Evolutionary conservation across 2,329 filamentous ascomycete species (phyloP).

Genomic region (Exophiala bonariae): DNA sequence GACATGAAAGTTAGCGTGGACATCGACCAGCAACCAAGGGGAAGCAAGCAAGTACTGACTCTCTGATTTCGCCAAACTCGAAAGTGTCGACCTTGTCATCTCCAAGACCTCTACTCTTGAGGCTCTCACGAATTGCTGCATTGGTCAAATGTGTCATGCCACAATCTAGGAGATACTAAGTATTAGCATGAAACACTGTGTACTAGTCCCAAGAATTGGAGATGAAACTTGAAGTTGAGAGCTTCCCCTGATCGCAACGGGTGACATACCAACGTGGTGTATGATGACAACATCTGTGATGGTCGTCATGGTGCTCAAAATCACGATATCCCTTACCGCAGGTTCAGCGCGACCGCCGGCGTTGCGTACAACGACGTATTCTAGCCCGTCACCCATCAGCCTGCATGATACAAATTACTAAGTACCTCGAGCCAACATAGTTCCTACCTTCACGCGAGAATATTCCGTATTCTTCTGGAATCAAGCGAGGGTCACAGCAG

Average conservation of each 20-base stretch:
- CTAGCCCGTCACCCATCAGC: neutral
- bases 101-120: slow-evolving; percentile 1
- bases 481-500: neutral
- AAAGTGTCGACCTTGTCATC: neutral
- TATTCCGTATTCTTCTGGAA: neutral
- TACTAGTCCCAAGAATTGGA: no score
- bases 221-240: no score
- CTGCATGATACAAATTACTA: no score
- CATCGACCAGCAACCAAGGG: neutral
- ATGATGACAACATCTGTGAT: neutral
- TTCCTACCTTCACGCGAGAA: neutral
- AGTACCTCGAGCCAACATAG: no score
- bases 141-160: slow-evolving; percentile 1
- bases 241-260: no score
- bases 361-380: slow-evolving; percentile 1
- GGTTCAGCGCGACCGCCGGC: neutral
- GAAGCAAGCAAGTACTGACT: neutral
- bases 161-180: no score
- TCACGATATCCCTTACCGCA: neutral
- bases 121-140: neutral
- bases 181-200: no score
- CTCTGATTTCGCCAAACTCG: neutral
- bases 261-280: neutral
- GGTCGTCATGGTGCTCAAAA: neutral
- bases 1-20: no score